Evolutionary conservation across 805 yeast species (phyloP).

Genomic region (Saccharomyces eubayanus): DNA sequence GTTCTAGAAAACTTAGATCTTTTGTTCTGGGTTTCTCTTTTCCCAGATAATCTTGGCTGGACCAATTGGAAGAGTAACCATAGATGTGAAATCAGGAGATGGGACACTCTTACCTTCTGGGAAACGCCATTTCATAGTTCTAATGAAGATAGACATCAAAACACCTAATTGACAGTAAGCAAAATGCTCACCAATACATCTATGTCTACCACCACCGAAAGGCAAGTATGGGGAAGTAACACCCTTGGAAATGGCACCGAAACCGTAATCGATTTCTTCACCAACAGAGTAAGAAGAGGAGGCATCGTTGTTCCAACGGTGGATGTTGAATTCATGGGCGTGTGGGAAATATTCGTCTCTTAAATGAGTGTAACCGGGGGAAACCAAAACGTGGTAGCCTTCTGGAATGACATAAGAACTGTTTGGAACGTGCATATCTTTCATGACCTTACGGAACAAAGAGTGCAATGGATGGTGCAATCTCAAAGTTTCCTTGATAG

Average conservation of each 20-base stretch:
- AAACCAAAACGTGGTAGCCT: slow-evolving; percentile 83
- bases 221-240: slow-evolving; percentile 94
- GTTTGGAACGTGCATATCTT: slow-evolving; percentile 70
- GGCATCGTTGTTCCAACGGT: slow-evolving; percentile 65
- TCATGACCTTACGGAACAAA: slow-evolving; percentile 81
- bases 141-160: slow-evolving; percentile 63
- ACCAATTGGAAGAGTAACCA: slow-evolving; percentile 84
- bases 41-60: slow-evolving; percentile 72
- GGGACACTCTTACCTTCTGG: slow-evolving; percentile 52
- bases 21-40: slow-evolving; percentile 40
- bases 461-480: slow-evolving; percentile 96
- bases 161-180: slow-evolving; percentile 91
- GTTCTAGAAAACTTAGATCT: slow-evolving; percentile 4
- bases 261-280: slow-evolving; percentile 77
- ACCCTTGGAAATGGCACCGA: slow-evolving; percentile 92
- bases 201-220: slow-evolving; percentile 98
- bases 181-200: slow-evolving; percentile 98
- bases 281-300: slow-evolving; percentile 28
- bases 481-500: slow-evolving; percentile 88
- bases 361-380: slow-evolving; percentile 87
- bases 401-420: slow-evolving; percentile 74
- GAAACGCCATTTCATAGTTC: slow-evolving; percentile 68
- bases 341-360: slow-evolving; percentile 73
- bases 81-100: slow-evolving; percentile 68
- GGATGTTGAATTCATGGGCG: slow-evolving; percentile 66